Base-by-base conservation (phyloP, 1,284 basidiomycete species). In the Termitomyces sp. region DNA sequence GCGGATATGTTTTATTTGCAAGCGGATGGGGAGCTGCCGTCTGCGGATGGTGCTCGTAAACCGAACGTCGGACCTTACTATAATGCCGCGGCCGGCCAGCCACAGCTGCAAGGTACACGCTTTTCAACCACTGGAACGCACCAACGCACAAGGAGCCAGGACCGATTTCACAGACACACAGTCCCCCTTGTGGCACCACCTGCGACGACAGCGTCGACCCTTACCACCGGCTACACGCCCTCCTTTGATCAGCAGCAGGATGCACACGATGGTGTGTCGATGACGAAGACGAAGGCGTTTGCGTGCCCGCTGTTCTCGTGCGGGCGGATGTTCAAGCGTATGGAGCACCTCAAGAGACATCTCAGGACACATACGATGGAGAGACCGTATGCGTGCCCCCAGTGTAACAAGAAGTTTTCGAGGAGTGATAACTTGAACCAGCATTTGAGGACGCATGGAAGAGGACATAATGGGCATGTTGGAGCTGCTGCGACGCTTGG, bases 311-410 rank as follows among this genome's bases (percentile, higher is more conserved):
- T 92, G 1, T 84, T 82, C 66, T 87, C 87, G 6, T 95, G 92
- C 67, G 84, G 87, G 3, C 77, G 88, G 58, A 73, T 88, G 58
- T 96, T 94, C 82, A 94, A 92, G 76, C 83, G 91, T 7, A 83
- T 89, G 74, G 93, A 95, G 67, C 92, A 95, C 66, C 76, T 95
- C 60, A 90, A 90, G 71, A 75, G 92, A 40, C 93, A 96, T 69
- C 73, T 93, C 34, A 80, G 91, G 52, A 93, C 91, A n/a, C 93
- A 95, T 67, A 94, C 92, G 39, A 80, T 90, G 77, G 92, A 94
- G 69, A 76, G 86, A 44, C 92, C 93, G 0, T 94, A 83, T 70
- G 74, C 76, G 52, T 94, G 93, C 67, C 71, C 77, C 52, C 74
- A 76, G 38, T 95, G 90, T 68, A 74, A 77, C 64, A 91, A 91